Base-by-base conservation (phyloP, 2,329 filamentous ascomycete genomes). In the Delphinella strobiligena region DNA sequence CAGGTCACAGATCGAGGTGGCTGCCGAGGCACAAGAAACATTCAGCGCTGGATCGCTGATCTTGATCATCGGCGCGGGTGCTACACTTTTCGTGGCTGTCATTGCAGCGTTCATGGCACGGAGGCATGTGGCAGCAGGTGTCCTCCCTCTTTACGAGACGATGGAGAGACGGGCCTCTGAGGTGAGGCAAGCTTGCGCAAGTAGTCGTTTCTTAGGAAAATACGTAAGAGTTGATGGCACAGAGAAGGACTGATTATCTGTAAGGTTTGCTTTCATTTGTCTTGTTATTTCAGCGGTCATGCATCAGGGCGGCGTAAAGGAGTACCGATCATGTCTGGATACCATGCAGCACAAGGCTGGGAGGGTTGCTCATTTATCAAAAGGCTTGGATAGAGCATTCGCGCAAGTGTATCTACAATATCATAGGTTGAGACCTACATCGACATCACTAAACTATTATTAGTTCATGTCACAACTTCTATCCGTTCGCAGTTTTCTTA, bases 181-280 rank as follows among this genome's bases (percentile, higher is more conserved):
- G 29, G 37, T 38, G 19, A 40, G 19, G 34, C 37, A 40, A 4
- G 32, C 34, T n/a, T 35, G 14, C 14, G 42, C 50, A 34, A 46
- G 43, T 9, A 38, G 35, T 27, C 45, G 37, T n/a, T 27, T 49
- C 0, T 36, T 49, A n/a, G 49, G 46, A 27, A 39, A 40, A 29
- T 52, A 52, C 36, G 31, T 37, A 7, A 34, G 38, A 24, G 29
- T 52, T 14, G 38, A 38, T 10, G 46, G 49, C 24, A 43, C 47
- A 36, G 49, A 52, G 37, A 34, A 36, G 17, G n/a, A n/a, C n/a
- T n/a, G n/a, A n/a, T 41, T 12, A 16, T 29, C 29, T 16, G 39
- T n/a, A n/a, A n/a, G n/a, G n/a, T n/a, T n/a, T n/a, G n/a, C n/a
- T n/a, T n/a, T n/a, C n/a, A n/a, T n/a, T n/a, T n/a, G n/a, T n/a